Percentiles rank a stretch among this genome's conserved stretches.
phyloP scores from a whole-genome alignment of 805 yeast genomes.

The Lipomyces yamanashiensis region DNA sequence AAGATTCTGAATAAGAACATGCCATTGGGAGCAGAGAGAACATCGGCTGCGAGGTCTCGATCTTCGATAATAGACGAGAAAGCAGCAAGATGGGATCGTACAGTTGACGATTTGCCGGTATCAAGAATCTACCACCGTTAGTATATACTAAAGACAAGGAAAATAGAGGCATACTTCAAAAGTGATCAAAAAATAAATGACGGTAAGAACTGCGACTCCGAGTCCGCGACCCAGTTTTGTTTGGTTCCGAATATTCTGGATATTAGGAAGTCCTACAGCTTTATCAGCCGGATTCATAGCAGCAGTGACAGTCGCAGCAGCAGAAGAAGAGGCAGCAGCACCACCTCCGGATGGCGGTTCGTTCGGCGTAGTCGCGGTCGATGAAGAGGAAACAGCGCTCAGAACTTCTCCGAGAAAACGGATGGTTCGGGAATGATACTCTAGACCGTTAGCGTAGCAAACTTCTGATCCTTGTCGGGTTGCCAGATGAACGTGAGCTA shows the following conservation, averaged over 20 bases:
- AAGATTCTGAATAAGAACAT: slow-evolving; percentile 32
- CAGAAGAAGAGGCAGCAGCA: neutral
- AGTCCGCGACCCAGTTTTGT: slow-evolving; percentile 27
- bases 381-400: slow-evolving; percentile 18
- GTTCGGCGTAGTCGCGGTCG: neutral
- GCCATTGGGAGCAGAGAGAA: slow-evolving; percentile 32
- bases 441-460: slow-evolving; percentile 29
- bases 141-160: neutral
- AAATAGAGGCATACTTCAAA: slow-evolving; percentile 20
- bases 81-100: slow-evolving; percentile 34
- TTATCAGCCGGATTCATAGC: neutral
- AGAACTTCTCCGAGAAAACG: slow-evolving; percentile 27
- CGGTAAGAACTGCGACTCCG: slow-evolving; percentile 32
- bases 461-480: slow-evolving; percentile 18
- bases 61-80: slow-evolving; percentile 32
- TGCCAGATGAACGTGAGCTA: slow-evolving; percentile 28
- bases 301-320: neutral
- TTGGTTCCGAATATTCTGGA: slow-evolving; percentile 18
- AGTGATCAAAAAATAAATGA: slow-evolving; percentile 30
- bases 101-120: slow-evolving; percentile 30
- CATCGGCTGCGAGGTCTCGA: slow-evolving; percentile 32
- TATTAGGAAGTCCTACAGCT: slow-evolving; percentile 7
- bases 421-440: slow-evolving; percentile 30
- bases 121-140: slow-evolving; percentile 18
- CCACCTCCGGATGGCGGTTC: neutral